Conservation (phyloP, 2,329 filamentous ascomycete genomes). For the Colletotrichum gloeosporioides region DNA sequence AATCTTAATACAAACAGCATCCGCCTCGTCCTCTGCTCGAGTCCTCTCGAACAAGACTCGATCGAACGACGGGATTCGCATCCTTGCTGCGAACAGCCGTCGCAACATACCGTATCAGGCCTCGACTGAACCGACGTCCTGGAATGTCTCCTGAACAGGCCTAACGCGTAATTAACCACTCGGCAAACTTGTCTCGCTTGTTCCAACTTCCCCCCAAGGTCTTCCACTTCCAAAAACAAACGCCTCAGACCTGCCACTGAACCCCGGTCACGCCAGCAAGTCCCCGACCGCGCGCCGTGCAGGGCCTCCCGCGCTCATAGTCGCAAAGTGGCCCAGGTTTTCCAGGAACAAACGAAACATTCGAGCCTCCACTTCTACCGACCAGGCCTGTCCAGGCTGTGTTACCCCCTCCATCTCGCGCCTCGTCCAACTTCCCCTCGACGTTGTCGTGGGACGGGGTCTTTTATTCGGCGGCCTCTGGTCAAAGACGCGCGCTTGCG, state of each 20-base stretch:
- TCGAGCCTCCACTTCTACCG: slow-evolving; percentile 15
- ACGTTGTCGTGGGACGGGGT: slow-evolving; percentile 8
- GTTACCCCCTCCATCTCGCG: slow-evolving; percentile 13
- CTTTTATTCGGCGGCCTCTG: slow-evolving; percentile 8
- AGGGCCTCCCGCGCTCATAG: slow-evolving; percentile 11
- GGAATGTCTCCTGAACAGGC: slow-evolving; percentile 6
- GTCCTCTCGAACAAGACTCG: not conserved
- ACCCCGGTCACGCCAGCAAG: slow-evolving; percentile 17
- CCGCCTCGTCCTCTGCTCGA: not conserved
- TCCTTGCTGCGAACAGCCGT: slow-evolving; percentile 6
- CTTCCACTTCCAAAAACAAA: slow-evolving; percentile 1
- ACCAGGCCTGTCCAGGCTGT: slow-evolving; percentile 13
- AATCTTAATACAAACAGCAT: not conserved
- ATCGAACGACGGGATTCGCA: not conserved
- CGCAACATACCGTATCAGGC: not conserved
- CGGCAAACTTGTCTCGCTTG: slow-evolving; percentile 18
- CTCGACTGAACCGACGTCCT: not conserved
- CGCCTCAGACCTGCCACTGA: not conserved
- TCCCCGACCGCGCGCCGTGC: slow-evolving; percentile 20
- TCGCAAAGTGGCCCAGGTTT: slow-evolving; percentile 8
- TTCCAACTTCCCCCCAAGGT: not conserved
- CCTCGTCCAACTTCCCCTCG: slow-evolving; percentile 14
- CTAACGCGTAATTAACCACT: slow-evolving; percentile 13
- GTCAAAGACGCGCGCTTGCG: slow-evolving; percentile 21
- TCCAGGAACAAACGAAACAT: slow-evolving; percentile 19